Percentiles rank a stretch among this genome's conserved stretches.
These are phyloP conservation scores for Tetrapisispora taiwanensis DNA, from an alignment of 805 yeast genomes.

Conservation along the genomic window DNA sequence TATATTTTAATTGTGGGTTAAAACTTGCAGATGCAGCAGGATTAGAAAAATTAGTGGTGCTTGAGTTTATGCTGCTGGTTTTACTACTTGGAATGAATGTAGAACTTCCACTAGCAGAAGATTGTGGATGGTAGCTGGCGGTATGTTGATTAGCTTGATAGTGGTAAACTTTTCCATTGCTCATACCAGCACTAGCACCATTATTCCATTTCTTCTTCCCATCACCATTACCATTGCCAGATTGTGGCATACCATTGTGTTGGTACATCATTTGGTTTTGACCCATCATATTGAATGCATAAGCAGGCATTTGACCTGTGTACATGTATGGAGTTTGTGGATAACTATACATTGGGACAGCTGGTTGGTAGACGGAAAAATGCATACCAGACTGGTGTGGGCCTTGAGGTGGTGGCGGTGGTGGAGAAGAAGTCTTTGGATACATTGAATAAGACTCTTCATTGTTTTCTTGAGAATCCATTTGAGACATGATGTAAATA, in stretches of 20 bases:
- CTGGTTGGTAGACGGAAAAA: slow-evolving; percentile 21
- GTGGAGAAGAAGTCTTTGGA: slow-evolving; percentile 26
- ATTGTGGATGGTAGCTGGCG: slow-evolving; percentile 6
- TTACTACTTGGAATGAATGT: background rate
- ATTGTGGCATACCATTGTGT: slow-evolving; percentile 9
- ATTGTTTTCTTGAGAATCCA: slow-evolving; percentile 7
- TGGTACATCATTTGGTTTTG: slow-evolving; percentile 23
- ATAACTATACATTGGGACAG: slow-evolving; percentile 24
- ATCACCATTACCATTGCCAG: slow-evolving; percentile 5
- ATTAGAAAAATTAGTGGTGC: background rate
- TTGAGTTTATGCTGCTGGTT: background rate
- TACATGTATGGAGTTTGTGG: slow-evolving; percentile 23
- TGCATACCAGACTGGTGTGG: slow-evolving; percentile 23
- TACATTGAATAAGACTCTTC: slow-evolving; percentile 30
- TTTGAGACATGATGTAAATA: background rate
- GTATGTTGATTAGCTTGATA: slow-evolving; percentile 13
- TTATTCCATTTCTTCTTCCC: slow-evolving; percentile 21
- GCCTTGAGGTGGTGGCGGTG: slow-evolving; percentile 15
- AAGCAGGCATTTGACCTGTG: slow-evolving; percentile 20
- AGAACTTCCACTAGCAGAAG: background rate
- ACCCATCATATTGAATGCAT: slow-evolving; percentile 23
- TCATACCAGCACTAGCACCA: slow-evolving; percentile 1
- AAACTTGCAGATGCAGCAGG: background rate
- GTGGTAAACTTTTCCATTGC: slow-evolving; percentile 5
- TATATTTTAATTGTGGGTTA: slow-evolving; percentile 10